A percentile compares a stretch with the other conserved stretches of the same genome.
phyloP scores from a whole-genome alignment of 768 basidiomycete species.

The Boletus sp. region DNA sequence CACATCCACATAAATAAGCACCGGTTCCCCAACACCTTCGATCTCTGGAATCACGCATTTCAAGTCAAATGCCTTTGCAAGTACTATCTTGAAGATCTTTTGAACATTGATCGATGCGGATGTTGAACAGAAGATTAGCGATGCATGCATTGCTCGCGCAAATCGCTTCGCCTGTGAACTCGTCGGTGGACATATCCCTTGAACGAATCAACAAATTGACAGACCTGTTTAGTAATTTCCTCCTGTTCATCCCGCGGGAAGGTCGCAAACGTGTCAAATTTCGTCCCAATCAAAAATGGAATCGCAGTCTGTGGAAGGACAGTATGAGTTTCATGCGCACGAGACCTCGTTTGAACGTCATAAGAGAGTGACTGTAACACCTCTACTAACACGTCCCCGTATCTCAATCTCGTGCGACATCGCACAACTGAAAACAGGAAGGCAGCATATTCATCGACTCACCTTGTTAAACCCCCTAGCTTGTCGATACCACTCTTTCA shows the following conservation, averaged over 20 bases:
- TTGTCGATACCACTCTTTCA: constrained; percentile 99
- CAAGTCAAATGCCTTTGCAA: constrained; percentile 95
- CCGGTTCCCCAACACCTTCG: constrained; percentile 92
- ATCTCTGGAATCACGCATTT: constrained; percentile 99
- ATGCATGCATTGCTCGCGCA: constrained; percentile 98
- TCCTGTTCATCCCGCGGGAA: constrained; percentile 98
- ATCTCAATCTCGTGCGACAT: neutral
- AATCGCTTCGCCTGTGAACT: constrained; percentile 84
- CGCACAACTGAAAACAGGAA: neutral
- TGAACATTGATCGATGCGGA: constrained; percentile 99
- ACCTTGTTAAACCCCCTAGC: constrained; percentile 99
- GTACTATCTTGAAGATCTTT: constrained; percentile 98
- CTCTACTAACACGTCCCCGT: neutral
- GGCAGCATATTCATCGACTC: constrained; percentile 15
- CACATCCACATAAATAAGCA: constrained; percentile 86
- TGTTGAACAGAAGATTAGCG: constrained; percentile 99
- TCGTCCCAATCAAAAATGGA: constrained; percentile 97
- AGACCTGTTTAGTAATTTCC: constrained; percentile 96
- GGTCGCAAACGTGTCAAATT: constrained; percentile 95
- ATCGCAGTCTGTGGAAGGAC: constrained; percentile 76
- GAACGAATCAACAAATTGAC: constrained; percentile 17
- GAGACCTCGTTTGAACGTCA: neutral
- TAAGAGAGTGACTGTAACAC: neutral
- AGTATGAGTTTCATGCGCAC: constrained; percentile 15
- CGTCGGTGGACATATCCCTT: constrained; percentile 5